Evolutionary conservation across 2,329 filamentous ascomycete genomes (phyloP), one percentile per base, ranked within the genome.

Genomic region (Helicocarpus griseus): DNA sequence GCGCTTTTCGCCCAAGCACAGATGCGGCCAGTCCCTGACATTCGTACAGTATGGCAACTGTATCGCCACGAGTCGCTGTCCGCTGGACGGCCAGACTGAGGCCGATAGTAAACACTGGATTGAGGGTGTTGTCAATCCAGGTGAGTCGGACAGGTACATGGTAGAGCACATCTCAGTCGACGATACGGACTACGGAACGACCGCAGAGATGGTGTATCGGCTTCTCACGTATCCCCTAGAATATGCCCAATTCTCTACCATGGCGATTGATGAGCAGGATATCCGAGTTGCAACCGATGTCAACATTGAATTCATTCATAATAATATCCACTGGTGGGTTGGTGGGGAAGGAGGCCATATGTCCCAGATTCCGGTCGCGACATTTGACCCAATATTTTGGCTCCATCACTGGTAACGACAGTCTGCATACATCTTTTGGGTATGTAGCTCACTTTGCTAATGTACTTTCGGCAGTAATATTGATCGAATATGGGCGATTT

Each of bases 321-420:
- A 75, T 57, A 66, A 63, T 44, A 67, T 77, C 38, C 74, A 77
- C 24, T 43, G 77, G 33, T 74, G 78, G 52, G 73, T 76, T 5
- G 86, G 78, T 33, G 69, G 76, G 50, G 65, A 68, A 53, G 74
- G 76, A 36, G 84, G 85, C 2, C 84, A 87, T 60, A 85, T 86
- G 79, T 79, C 77, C 40, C 84, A 80, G 64, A 80, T 83, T 26
- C 80, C 82, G n/a, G 83, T 85, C 55, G 86, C 86, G 1, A 79
- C 85, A 0, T 93, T 89, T 63, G 88, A 94, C 62, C 87, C 87
- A 0, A 47, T 47, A 14, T 47, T 47, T 36, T 47, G 44, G 44
- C 24, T 47, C 29, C 44, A 47, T 33, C 44, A 47, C 33, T 47
- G 44, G 44, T 47, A 47, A 22, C 26, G 40, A 7, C 24, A 26